These are phyloP conservation scores for Pestalotiopsis fici DNA, from an alignment of 2,329 filamentous ascomycete species.

Conservation along the genomic window DNA sequence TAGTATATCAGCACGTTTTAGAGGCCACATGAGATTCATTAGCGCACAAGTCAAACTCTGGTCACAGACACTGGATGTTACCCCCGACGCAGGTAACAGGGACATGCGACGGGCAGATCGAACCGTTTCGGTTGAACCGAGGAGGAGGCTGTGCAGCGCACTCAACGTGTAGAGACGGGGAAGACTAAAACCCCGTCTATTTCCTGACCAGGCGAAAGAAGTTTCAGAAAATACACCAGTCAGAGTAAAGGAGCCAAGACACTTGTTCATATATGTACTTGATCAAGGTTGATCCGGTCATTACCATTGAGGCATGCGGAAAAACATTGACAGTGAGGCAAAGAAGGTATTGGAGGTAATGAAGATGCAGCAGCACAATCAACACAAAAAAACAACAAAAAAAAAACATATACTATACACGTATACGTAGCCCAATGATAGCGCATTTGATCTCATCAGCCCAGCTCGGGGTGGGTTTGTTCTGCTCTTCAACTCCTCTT, in stretches of 20 bases:
- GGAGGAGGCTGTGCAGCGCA: slow-evolving; percentile 1
- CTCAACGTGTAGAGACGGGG: not conserved
- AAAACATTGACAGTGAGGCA: not conserved
- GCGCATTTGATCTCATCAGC: not conserved
- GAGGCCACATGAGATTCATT: not conserved
- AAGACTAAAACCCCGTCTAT: not conserved
- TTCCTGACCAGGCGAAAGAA: not conserved
- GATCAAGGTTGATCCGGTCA: not conserved
- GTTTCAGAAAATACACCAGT: not conserved
- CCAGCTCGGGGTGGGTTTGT: not conserved
- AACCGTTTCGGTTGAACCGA: not conserved
- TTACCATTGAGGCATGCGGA: not conserved
- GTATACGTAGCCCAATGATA: not conserved
- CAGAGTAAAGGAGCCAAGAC: not conserved
- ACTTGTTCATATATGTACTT: not conserved
- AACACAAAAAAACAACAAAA: not conserved
- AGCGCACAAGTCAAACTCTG: not conserved
- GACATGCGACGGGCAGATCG: not conserved
- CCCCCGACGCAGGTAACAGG: slow-evolving; percentile 1
- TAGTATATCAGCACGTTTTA: too few relatives aligned
- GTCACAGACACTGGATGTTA: not conserved
- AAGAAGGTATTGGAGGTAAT: not conserved
- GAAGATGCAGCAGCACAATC: not conserved
- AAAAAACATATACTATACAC: not conserved
- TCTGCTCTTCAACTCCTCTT: not conserved